Percentiles rank a stretch among this genome's conserved stretches.
Conservation (phyloP, 805 yeast species). For the Lipomyces oligophaga region DNA sequence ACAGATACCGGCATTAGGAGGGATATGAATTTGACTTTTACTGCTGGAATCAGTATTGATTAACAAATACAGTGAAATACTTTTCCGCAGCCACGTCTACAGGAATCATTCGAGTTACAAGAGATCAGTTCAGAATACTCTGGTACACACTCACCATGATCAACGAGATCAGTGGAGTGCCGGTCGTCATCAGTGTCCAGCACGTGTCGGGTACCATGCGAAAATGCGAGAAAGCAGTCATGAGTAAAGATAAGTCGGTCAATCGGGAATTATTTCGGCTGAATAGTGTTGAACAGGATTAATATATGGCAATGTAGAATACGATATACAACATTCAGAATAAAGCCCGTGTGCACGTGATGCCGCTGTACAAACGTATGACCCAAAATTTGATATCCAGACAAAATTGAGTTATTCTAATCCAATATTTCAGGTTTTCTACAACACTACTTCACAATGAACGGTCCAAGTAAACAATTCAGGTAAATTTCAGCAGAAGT, state of each 20-base stretch:
- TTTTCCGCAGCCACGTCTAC: conserved; percentile 77
- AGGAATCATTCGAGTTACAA: conserved; percentile 74
- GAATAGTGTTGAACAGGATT: not conserved
- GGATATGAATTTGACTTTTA: not conserved
- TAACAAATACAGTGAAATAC: conserved; percentile 62
- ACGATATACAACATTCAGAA: not conserved
- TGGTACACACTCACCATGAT: conserved; percentile 57
- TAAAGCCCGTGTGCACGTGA: no score
- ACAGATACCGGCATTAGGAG: not conserved
- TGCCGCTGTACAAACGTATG: no score
- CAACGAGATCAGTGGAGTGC: conserved; percentile 46
- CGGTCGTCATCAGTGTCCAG: conserved; percentile 55
- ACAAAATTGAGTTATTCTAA: no score
- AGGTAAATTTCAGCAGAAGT: conserved; percentile 14
- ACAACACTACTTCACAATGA: no score
- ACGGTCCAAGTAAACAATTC: no score
- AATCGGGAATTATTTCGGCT: not conserved
- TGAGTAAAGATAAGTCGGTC: conserved; percentile 37
- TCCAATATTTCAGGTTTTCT: no score
- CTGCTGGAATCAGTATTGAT: no score
- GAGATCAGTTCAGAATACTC: conserved; percentile 59
- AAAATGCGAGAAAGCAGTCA: conserved; percentile 62
- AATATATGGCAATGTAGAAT: not conserved
- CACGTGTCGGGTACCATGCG: conserved; percentile 84
- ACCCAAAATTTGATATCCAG: no score